Evolutionary conservation across 2,329 filamentous ascomycete genomes (phyloP).

Genomic region (Aspergillus glaucus): DNA sequence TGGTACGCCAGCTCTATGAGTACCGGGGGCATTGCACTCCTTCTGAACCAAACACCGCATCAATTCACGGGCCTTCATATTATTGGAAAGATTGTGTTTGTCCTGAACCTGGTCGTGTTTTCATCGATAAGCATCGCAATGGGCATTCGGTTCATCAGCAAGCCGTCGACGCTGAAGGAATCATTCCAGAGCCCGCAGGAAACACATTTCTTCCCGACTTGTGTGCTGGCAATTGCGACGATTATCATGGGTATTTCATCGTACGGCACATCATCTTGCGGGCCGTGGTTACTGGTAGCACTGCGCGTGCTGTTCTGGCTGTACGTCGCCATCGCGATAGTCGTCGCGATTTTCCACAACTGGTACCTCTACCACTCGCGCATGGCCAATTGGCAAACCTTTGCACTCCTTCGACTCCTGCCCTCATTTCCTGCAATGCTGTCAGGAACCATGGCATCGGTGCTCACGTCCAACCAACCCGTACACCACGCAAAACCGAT

Average conservation of each 20-base stretch:
- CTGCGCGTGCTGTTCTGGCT: conserved; percentile 61
- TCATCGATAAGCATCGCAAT: conserved; percentile 47
- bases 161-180: conserved; percentile 41
- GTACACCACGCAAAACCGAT: conserved; percentile 32
- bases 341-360: conserved; percentile 5
- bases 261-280: conserved; percentile 54
- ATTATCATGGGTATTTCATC: conserved; percentile 58
- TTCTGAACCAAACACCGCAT: conserved; percentile 56
- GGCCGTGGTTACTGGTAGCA: conserved; percentile 50
- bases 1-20: conserved; percentile 69
- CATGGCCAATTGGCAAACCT: conserved; percentile 13
- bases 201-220: conserved; percentile 62
- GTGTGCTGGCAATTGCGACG: conserved; percentile 59
- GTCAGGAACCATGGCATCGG: conserved; percentile 31
- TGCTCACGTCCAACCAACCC: conserved; percentile 26
- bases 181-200: conserved; percentile 58
- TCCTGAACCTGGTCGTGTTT: conserved; percentile 61
- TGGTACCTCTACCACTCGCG: conserved; percentile 6
- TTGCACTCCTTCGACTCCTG: conserved; percentile 8
- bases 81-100: conserved; percentile 60
- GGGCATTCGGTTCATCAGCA: conserved; percentile 52
- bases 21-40: conserved; percentile 58
- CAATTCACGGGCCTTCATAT: conserved; percentile 55
- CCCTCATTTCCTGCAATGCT: conserved; percentile 28
- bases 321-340: conserved; percentile 48